These are phyloP conservation scores for Vitis hybrid DNA, from an alignment of 177 flowering plant species.

Conservation along the genomic window DNA sequence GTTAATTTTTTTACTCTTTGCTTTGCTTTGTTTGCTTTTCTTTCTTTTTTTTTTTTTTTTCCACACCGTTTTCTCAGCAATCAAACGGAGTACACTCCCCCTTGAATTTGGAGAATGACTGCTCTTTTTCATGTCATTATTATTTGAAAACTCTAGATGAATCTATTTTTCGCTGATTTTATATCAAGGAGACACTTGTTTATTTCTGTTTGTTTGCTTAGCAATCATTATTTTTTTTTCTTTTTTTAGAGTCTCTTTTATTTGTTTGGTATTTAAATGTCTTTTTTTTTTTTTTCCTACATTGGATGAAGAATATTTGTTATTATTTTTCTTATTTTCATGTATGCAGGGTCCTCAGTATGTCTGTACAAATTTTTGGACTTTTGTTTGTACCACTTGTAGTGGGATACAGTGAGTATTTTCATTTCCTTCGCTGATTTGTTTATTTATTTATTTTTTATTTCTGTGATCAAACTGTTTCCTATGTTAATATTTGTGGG, in stretches of 20 bases:
- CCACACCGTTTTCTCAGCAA: too few species aligned
- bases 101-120: too few species aligned
- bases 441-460: background rate
- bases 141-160: too few species aligned
- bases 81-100: too few species aligned
- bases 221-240: background rate
- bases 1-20: background rate
- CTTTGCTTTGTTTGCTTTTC: too few species aligned
- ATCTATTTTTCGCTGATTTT: too few species aligned
- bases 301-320: background rate
- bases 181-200: background rate
- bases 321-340: background rate
- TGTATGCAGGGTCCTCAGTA: conserved; percentile 82
- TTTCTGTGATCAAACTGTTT: background rate
- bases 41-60: too few species aligned
- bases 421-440: background rate
- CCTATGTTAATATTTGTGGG: background rate
- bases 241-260: background rate
- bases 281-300: background rate
- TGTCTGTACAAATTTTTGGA: conserved; percentile 85
- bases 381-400: conserved; percentile 72
- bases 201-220: background rate
- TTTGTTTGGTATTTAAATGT: background rate
- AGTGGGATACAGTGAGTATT: conserved; percentile 87
- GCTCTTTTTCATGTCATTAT: too few species aligned